Base-by-base conservation (phyloP, 441 rosid species). In the Theobroma grandiflorum region DNA sequence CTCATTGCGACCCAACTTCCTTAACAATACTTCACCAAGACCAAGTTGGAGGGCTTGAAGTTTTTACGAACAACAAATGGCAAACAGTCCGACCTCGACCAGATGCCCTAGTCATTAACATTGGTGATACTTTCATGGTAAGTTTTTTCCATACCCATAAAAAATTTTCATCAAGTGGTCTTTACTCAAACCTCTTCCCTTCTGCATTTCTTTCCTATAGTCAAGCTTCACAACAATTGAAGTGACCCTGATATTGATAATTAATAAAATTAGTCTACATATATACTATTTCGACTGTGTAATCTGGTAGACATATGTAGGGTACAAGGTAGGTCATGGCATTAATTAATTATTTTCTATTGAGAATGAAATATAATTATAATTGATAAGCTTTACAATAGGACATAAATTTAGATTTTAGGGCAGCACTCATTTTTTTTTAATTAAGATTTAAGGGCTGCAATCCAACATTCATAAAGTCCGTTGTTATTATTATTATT, bases 41-140 rank as follows among this genome's bases (percentile, higher is more conserved):
- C 63, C 85, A 90, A 65, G 93, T 92, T 20, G 91, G 88, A 42
- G 96, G 97, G 7, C 96, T 93, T 8, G 81, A 93, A 84, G 95
- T 93, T 42, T 90, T 89, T 18, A 79, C 82, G 5, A 78, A 88
- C 37, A 81, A 86, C 77, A 85, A 82, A 73, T 93, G 97, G 97
- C 87, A 80, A 33, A 81, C 88, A 0, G 81, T 93, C 72, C 85
- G 57, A 3, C 97, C 96, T 2, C 83, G 87, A 16, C 90, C 83
- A 0, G 88, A 91, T 58, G 93, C 96, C 53, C 80, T 93, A 0
- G 97, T 93, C 76, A 75, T 93, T 43, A 93, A 90, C 83, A 87
- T 93, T 40, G 97, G 97, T 42, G 97, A 93, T 42, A 93, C 97
- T 33, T 92, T 93, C 88, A 86, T 85, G 94, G 97, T 92, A 87